A percentile compares a stretch with the other conserved stretches of the same genome.
Conservation (phyloP, 2,329 filamentous ascomycete genomes). For the Talaromyces sp. region DNA sequence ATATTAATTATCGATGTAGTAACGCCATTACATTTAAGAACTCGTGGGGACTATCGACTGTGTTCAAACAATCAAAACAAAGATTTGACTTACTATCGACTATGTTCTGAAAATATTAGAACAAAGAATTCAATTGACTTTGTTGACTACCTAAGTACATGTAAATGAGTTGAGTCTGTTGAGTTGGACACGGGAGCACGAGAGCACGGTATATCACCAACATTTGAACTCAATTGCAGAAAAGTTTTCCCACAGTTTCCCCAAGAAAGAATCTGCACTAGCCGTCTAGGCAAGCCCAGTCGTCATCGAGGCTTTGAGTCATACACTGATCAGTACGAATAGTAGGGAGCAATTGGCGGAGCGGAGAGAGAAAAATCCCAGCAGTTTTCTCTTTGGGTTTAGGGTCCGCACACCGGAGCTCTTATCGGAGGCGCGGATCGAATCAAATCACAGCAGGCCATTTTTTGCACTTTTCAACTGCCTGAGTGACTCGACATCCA, state of each 20-base stretch:
- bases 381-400: slow-evolving; percentile 9
- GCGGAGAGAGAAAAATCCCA: slow-evolving; percentile 5
- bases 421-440: slow-evolving; percentile 25
- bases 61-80: too few relatives aligned
- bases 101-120: too few relatives aligned
- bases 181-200: too few relatives aligned
- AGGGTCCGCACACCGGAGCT: slow-evolving; percentile 30
- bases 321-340: neutral
- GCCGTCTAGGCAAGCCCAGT: neutral
- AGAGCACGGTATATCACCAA: too few relatives aligned
- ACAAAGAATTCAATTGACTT: neutral
- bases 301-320: slow-evolving; percentile 6
- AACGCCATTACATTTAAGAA: slow-evolving; percentile 1
- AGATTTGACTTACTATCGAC: neutral
- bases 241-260: neutral
- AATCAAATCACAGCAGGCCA: slow-evolving; percentile 14
- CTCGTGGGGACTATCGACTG: neutral
- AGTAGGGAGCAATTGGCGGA: neutral
- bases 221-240: neutral
- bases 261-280: neutral
- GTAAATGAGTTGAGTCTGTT: neutral
- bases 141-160: neutral
- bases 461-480: slow-evolving; percentile 12
- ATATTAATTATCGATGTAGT: neutral
- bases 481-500: neutral